Evolutionary conservation across 495 filamentous ascomycete species (phyloP).

Genomic region (Podospora fimiseda): DNA sequence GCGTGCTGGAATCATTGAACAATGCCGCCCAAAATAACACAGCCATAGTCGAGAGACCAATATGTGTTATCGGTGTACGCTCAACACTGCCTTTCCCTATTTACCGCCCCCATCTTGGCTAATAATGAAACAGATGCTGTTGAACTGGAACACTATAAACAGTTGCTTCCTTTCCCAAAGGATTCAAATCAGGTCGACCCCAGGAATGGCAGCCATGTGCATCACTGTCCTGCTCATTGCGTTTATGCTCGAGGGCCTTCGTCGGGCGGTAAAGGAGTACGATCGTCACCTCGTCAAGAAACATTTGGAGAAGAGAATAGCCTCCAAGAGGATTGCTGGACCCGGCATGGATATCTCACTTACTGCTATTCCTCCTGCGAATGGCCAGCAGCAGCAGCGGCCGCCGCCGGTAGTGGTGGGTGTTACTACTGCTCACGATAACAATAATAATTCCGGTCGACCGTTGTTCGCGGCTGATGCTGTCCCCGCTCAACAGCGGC

Average conservation of each 20-base stretch:
- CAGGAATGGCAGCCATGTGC: conserved; percentile 36
- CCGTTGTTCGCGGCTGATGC: too few relatives aligned
- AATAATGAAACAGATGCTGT: conserved; percentile 37
- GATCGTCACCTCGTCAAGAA: neutral
- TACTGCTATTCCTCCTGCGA: neutral
- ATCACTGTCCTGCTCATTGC: conserved; percentile 39
- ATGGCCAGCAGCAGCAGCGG: too few relatives aligned
- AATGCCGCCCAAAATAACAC: too few relatives aligned
- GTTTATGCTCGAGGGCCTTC: conserved; percentile 29
- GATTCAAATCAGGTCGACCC: conserved; percentile 27
- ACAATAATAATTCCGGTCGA: too few relatives aligned
- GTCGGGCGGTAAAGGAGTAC: neutral
- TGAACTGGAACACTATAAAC: conserved; percentile 39
- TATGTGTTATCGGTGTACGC: neutral
- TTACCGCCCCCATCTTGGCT: too few relatives aligned
- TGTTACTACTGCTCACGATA: too few relatives aligned
- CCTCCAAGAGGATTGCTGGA: neutral
- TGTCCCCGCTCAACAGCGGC: too few relatives aligned
- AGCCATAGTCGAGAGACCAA: too few relatives aligned
- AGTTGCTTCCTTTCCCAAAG: conserved; percentile 28
- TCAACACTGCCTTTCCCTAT: neutral
- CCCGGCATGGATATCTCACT: neutral
- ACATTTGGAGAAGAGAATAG: neutral
- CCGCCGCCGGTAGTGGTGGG: too few relatives aligned
- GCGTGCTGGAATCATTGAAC: too few relatives aligned